Base-by-base conservation (phyloP, 2,329 filamentous ascomycete genomes). In the Sarocladiaceae sp. region DNA sequence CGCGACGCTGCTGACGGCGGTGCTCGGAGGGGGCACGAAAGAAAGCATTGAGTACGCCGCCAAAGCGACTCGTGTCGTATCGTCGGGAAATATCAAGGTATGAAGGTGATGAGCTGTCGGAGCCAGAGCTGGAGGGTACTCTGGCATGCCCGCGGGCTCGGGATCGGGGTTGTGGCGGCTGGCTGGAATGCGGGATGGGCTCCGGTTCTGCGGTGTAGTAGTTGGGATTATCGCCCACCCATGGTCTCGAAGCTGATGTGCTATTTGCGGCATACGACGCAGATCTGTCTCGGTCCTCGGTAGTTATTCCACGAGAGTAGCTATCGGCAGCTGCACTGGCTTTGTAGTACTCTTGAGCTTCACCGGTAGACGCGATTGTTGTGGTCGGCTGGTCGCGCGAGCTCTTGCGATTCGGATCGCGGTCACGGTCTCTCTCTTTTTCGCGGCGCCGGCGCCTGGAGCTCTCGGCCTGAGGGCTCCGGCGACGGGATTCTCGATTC, bases 51-150 rank as follows among this genome's bases (percentile, higher is more conserved):
- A 90, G 70, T 51, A 82, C 75, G 35, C 83, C 80, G 55, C 78
- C 75, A 36, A 72, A 69, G 52, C 75, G 70, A 6, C 72, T 72
- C 36, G 68, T 70, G 54, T 70, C 64, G 50, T 75, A 74, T 44
- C 74, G 71, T 35, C 76, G 76, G 47, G 86, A 87, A 50, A 90
- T 84, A 60, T 90, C 85, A 51, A 88, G 67, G 52, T 84, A 74
- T 2, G 83, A 86, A 15, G 76, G 77, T 15, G 77, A 79, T 33
- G 75, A 82, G 52, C 74, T 80, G 15, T 36, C 29, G 25, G 71
- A 71, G 50, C 64, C 63, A 18, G 64, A 62, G 55, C 66, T 67
- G 17, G 68, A 71, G 26, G 63, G 62, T 7, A 66, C 61, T 36
- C 66, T 61, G 49, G 62, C 58, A 51, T 61, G 60, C 31, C 46